These are phyloP conservation scores for Russula ochroleuca DNA, from an alignment of 768 basidiomycete genomes.

Conservation along the genomic window DNA sequence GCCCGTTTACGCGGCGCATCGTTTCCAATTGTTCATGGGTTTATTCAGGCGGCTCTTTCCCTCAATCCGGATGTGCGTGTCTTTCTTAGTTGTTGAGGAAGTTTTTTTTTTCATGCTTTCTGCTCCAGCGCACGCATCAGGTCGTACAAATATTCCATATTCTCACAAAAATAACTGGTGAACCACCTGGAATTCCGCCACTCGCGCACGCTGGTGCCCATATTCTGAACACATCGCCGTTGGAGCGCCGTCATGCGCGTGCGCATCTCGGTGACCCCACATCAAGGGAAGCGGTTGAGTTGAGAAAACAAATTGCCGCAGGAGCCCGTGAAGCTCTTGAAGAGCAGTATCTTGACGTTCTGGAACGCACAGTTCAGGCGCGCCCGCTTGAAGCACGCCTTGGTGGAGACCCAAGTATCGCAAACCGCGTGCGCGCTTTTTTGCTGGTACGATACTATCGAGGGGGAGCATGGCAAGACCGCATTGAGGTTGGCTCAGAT, in stretches of 20 bases:
- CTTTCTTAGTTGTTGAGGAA: not conserved
- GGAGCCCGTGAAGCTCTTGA: conserved; percentile 82
- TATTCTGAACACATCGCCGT: conserved; percentile 71
- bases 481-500: conserved; percentile 66
- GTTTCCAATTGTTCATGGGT: conserved; percentile 69
- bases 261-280: conserved; percentile 65
- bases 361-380: conserved; percentile 79
- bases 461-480: conserved; percentile 78
- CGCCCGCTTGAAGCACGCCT: conserved; percentile 80
- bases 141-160: conserved; percentile 69
- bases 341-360: conserved; percentile 79
- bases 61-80: conserved; percentile 53
- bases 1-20: conserved; percentile 67
- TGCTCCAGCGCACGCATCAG: conserved; percentile 47
- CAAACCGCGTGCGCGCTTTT: conserved; percentile 88
- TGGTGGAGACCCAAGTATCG: conserved; percentile 86
- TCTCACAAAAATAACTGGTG: conserved; percentile 69
- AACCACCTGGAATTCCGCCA: conserved; percentile 71
- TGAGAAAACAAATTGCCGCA: conserved; percentile 69
- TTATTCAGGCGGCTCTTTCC: conserved; percentile 63
- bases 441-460: conserved; percentile 74
- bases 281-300: conserved; percentile 57
- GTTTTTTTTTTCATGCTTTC: conserved; percentile 1
- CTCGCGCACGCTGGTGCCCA: conserved; percentile 77
- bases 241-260: conserved; percentile 79